Evolutionary conservation across 2,329 filamentous ascomycete species (phyloP), one percentile per base, ranked within the genome.

Genomic region (Penicillium sp.): DNA sequence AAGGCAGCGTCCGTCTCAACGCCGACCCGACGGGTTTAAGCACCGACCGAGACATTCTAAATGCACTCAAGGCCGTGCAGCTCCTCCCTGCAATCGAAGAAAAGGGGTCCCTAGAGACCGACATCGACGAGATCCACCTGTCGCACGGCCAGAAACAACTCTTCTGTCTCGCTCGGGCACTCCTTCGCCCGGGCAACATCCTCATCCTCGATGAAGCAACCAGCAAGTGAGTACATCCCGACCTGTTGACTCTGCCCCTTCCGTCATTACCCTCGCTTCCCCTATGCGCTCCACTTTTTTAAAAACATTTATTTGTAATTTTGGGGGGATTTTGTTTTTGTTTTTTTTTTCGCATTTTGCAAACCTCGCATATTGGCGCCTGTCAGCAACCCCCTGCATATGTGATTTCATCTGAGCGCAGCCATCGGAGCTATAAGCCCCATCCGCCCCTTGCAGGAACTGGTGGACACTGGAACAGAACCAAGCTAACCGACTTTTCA

Each of bases 141-240:
- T 80, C 77, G 5, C 77, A 80, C 31, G 85, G 85, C 0, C 85
- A 88, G 65, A 79, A 78, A 42, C 85, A 88, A 61, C 74, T 88
- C 0, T 85, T 88, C 59, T 84, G 79, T 56, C 75, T 88, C 1
- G 84, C 81, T 0, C 70, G 84, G 0, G 85, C 83, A 0, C 74
- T 87, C 16, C 66, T 87, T 7, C 70, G 79, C 8, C 65, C 68
- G 8, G 70, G 72, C 45, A 74, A 70, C 23, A 70, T 78, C 48
- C 65, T 78, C 12, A 69, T 78, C 31, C 66, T 78, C 18, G 76
- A 78, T 52, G 76, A 78, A 60, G 74, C 66, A 26, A 68, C 65
- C n/a, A 70, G 67, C 67, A 69, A 68, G 67, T 69, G 56, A 60
- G 66, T 63, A 26, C 42, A 47, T 10, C 15, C 41, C 26, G 23